Conservation (phyloP, 805 yeast genomes). For the Yarrowia osloensis region DNA sequence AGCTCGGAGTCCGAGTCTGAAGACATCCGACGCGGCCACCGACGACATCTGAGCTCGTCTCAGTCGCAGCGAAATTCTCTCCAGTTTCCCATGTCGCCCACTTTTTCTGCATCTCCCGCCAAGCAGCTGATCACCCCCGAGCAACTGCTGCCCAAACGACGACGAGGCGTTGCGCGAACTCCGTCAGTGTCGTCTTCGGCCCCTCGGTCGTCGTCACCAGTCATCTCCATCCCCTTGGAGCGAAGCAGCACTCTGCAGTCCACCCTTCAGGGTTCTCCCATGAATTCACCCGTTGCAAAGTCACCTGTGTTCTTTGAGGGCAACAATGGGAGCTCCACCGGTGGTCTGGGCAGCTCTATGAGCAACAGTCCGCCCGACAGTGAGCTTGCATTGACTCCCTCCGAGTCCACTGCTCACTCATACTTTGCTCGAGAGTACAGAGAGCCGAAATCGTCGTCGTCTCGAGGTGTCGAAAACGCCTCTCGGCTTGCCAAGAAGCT, state of each 20-base stretch:
- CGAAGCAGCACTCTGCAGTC: conserved; percentile 5
- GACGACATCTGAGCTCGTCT: conserved; percentile 22
- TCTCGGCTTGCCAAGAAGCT: conserved; percentile 14
- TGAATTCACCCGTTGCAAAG: background rate
- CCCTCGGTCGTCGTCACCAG: conserved; percentile 6
- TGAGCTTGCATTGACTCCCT: conserved; percentile 17
- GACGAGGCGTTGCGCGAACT: conserved; percentile 1
- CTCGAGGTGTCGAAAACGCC: background rate
- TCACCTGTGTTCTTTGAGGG: conserved; percentile 24
- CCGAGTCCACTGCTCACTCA: conserved; percentile 21
- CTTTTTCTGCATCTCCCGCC: conserved; percentile 25
- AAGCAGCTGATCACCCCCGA: conserved; percentile 24
- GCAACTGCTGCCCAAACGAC: conserved; percentile 18
- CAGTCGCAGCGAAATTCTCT: conserved; percentile 20
- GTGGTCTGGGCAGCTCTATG: background rate
- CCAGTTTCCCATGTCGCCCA: conserved; percentile 17
- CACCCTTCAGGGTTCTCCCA: conserved; percentile 9
- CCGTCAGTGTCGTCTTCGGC: conserved; percentile 7
- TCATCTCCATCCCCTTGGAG: conserved; percentile 5
- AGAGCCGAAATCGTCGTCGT: background rate
- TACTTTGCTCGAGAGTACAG: conserved; percentile 20
- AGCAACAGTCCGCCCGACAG: background rate
- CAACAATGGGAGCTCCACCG: background rate
- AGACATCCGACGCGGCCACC: conserved; percentile 7
- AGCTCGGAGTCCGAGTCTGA: conserved; percentile 28